phyloP scores from a whole-genome alignment of 23 red algal genomes.

The Agarophyton chilense region DNA sequence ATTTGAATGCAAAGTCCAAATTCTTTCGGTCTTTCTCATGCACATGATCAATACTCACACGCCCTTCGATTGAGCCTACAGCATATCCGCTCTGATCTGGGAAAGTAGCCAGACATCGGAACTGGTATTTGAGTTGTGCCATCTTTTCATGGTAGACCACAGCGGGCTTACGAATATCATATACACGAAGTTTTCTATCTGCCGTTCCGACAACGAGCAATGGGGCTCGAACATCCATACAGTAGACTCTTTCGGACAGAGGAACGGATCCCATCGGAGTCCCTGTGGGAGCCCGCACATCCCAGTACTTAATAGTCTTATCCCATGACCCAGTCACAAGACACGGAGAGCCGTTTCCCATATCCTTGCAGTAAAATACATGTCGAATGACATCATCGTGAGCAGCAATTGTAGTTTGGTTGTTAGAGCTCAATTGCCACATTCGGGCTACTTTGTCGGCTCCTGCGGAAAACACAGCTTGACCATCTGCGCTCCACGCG shows the following conservation, averaged over 20 bases:
- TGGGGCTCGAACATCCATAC: constrained; percentile 86
- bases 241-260: constrained; percentile 76
- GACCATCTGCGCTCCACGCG: constrained; percentile 84
- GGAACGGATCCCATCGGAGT: constrained; percentile 76
- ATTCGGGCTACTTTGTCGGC: constrained; percentile 85
- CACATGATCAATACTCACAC: constrained; percentile 94
- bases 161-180: constrained; percentile 90
- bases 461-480: constrained; percentile 85
- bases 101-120: constrained; percentile 91
- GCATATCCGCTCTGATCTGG: constrained; percentile 90
- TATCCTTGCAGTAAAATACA: constrained; percentile 79
- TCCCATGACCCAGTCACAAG: constrained; percentile 96
- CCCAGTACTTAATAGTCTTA: constrained; percentile 96
- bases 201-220: constrained; percentile 94
- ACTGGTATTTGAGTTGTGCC: constrained; percentile 91
- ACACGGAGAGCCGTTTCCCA: constrained; percentile 80
- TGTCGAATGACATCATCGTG: constrained; percentile 90
- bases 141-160: constrained; percentile 78
- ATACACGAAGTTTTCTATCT: constrained; percentile 85
- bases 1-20: constrained; percentile 95
- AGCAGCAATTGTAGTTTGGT: constrained; percentile 71
- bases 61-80: constrained; percentile 89
- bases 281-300: constrained; percentile 86
- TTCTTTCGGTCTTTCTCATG: constrained; percentile 80
- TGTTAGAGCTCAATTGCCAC: constrained; percentile 82